Percentiles rank a stretch among this genome's conserved stretches.
These are phyloP conservation scores for Aspergillus diversus DNA, from an alignment of 495 filamentous ascomycete species.

Conservation along the genomic window DNA sequence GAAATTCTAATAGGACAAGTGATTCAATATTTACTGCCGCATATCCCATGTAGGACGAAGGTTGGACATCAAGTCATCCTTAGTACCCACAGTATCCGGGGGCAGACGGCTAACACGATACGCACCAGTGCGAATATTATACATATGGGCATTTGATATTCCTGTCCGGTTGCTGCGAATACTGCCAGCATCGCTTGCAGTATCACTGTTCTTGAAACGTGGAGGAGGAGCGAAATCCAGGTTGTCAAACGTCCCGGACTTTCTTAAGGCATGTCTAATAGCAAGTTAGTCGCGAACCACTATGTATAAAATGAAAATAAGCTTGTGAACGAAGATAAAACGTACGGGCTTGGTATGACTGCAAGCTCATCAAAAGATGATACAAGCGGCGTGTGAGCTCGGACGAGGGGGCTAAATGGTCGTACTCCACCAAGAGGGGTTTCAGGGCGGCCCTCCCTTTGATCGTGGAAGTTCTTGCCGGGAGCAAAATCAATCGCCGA, in stretches of 20 bases:
- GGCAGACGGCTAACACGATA: constrained; percentile 89
- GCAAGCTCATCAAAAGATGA: constrained; percentile 87
- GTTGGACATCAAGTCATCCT: constrained; percentile 65
- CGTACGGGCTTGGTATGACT: constrained; percentile 88
- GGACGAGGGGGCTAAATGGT: constrained; percentile 71
- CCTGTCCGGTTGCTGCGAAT: constrained; percentile 84
- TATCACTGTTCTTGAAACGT: constrained; percentile 75
- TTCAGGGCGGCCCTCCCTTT: constrained; percentile 72
- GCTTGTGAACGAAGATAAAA: constrained; percentile 27
- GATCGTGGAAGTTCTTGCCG: constrained; percentile 67
- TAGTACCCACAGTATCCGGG: constrained; percentile 79
- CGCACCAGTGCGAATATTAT: constrained; percentile 84
- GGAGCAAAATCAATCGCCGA: constrained; percentile 87
- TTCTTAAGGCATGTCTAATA: constrained; percentile 77
- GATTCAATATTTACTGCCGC: constrained; percentile 36
- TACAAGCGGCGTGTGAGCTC: constrained; percentile 74
- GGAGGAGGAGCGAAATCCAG: constrained; percentile 96
- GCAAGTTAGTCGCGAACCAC: constrained; percentile 31
- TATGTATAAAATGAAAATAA: constrained; percentile 1
- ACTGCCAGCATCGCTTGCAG: constrained; percentile 81
- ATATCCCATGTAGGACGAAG: constrained; percentile 83
- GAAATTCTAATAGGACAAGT: constrained; percentile 17
- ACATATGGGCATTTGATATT: constrained; percentile 69
- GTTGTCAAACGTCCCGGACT: constrained; percentile 84
- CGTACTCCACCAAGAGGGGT: constrained; percentile 76